A percentile compares a stretch with the other conserved stretches of the same genome.
Evolutionary conservation across 2,329 filamentous ascomycete species (phyloP).

Genomic region (Calonectria pauciramosa): DNA sequence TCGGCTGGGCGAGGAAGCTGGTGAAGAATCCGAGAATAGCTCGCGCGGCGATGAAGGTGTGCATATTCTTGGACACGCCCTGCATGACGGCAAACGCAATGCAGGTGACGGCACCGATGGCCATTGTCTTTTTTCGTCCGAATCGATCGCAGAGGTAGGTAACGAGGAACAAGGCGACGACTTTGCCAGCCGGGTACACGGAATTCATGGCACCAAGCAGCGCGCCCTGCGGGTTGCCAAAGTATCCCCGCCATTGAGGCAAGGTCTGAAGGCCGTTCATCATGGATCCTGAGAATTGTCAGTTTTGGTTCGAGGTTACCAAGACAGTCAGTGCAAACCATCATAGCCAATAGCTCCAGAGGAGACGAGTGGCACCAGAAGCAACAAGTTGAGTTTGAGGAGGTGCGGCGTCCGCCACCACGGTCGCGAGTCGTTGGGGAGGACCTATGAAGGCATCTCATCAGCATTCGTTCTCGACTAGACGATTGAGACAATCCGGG

Average conservation of each 20-base stretch:
- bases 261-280: slow-evolving; percentile 60
- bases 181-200: slow-evolving; percentile 53
- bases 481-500: background rate
- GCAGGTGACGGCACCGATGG: slow-evolving; percentile 47
- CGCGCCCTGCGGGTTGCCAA: slow-evolving; percentile 51
- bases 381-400: slow-evolving; percentile 58
- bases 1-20: slow-evolving; percentile 15
- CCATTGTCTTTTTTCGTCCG: slow-evolving; percentile 55
- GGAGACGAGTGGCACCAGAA: slow-evolving; percentile 59
- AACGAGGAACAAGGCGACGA: slow-evolving; percentile 51
- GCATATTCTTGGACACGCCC: slow-evolving; percentile 38
- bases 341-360: slow-evolving; percentile 60
- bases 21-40: slow-evolving; percentile 9
- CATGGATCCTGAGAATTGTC: slow-evolving; percentile 47
- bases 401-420: slow-evolving; percentile 61
- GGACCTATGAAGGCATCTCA: slow-evolving; percentile 8
- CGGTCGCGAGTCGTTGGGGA: slow-evolving; percentile 55
- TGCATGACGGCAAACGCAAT: slow-evolving; percentile 33
- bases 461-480: background rate
- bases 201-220: slow-evolving; percentile 54
- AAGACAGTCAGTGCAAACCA: slow-evolving; percentile 51
- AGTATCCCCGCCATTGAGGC: slow-evolving; percentile 55
- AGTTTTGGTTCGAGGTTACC: background rate
- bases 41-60: background rate
- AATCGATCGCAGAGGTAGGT: slow-evolving; percentile 54